A percentile compares a stretch with the other conserved stretches of the same genome.
Evolutionary conservation across 805 yeast genomes (phyloP).

Genomic region (Ogataea neopini): DNA sequence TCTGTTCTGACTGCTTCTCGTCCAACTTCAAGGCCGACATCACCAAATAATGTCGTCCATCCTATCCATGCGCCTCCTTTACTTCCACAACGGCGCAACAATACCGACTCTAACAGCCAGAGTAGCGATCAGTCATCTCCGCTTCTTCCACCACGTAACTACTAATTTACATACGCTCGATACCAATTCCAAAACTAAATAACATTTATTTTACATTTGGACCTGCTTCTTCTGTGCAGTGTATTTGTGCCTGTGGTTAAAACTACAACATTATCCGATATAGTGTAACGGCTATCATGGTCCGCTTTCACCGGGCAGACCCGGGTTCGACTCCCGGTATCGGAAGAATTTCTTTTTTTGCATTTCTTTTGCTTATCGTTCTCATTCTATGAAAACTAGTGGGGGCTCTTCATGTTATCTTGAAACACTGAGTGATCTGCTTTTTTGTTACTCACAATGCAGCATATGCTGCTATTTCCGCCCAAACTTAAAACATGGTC

Average conservation of each 20-base stretch:
- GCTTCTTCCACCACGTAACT: slow-evolving; percentile 1
- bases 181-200: not conserved
- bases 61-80: slow-evolving; percentile 20
- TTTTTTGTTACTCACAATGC: too few relatives aligned
- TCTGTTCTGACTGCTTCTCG: not conserved
- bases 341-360: slow-evolving; percentile 45
- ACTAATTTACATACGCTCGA: not conserved
- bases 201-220: not conserved
- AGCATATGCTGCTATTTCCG: too few relatives aligned
- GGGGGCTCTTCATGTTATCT: too few relatives aligned
- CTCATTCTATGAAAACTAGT: too few relatives aligned
- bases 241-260: not conserved
- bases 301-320: slow-evolving; percentile 85
- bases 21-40: not conserved
- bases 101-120: not conserved
- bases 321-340: slow-evolving; percentile 89
- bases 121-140: not conserved
- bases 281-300: slow-evolving; percentile 87
- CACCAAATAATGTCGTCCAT: slow-evolving; percentile 11
- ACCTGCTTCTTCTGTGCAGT: not conserved
- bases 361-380: not conserved
- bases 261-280: slow-evolving; percentile 49
- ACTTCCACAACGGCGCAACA: slow-evolving; percentile 10
- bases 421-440: too few relatives aligned
- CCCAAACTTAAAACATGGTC: too few relatives aligned